phyloP scores from a whole-genome alignment of 1,139 yeast genomes.

The Meyerozyma carpophila region DNA sequence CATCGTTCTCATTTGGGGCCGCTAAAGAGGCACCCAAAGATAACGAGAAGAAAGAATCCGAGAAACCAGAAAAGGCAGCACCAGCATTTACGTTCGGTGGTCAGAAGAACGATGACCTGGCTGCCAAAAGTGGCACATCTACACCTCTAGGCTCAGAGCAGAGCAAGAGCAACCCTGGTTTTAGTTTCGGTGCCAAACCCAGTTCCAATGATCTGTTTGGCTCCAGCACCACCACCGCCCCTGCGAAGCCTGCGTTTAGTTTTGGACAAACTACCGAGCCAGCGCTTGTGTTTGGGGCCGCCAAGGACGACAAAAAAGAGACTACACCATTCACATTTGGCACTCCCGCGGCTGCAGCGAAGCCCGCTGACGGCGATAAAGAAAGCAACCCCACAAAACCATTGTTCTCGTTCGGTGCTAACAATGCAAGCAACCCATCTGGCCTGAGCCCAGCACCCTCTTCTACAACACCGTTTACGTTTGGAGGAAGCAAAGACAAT shows the following conservation, averaged over 20 bases:
- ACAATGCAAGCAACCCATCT: not conserved
- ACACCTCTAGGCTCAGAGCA: not conserved
- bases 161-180: not conserved
- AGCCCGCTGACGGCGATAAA: not conserved
- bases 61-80: not conserved
- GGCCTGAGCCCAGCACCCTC: not conserved
- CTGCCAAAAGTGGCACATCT: not conserved
- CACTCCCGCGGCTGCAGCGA: not conserved
- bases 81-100: conserved; percentile 3
- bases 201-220: not conserved
- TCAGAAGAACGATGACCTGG: not conserved
- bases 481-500: not conserved
- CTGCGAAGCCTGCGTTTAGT: not conserved
- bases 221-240: not conserved
- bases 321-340: conserved; percentile 6
- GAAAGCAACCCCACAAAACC: not conserved
- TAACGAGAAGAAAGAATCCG: not conserved
- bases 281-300: conserved; percentile 8
- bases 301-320: conserved; percentile 5
- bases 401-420: not conserved
- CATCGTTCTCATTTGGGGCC: not conserved
- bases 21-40: not conserved
- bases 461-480: not conserved
- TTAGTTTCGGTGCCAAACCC: conserved; percentile 2
- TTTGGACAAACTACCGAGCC: not conserved